phyloP scores from a whole-genome alignment of 495 filamentous ascomycete species.

The Penicillium flavigenum region DNA sequence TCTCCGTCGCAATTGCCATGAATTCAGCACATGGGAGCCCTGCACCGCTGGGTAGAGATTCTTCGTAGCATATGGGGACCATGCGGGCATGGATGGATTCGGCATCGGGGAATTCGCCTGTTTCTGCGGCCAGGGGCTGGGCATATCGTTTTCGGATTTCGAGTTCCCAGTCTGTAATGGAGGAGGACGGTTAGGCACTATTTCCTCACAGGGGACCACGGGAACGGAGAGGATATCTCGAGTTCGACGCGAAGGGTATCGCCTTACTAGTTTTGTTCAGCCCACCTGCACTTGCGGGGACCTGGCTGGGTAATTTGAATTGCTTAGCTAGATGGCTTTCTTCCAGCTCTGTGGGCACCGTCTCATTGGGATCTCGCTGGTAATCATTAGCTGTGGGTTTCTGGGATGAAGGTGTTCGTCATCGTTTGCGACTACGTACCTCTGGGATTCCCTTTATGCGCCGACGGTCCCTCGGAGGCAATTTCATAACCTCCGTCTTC shows the following conservation, averaged over 20 bases:
- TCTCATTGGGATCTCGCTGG: constrained; percentile 67
- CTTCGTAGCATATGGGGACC: constrained; percentile 92
- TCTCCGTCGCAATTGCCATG: constrained; percentile 88
- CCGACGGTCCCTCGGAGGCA: constrained; percentile 79
- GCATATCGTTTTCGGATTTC: constrained; percentile 92
- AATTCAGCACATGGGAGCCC: constrained; percentile 72
- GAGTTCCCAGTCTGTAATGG: constrained; percentile 70
- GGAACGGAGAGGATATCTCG: constrained; percentile 11
- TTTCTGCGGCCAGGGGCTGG: constrained; percentile 82
- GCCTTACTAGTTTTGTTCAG: constrained; percentile 83
- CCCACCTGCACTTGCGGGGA: constrained; percentile 78
- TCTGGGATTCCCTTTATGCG: constrained; percentile 78
- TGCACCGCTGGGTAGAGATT: constrained; percentile 75
- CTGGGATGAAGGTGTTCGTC: neutral
- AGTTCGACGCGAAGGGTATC: constrained; percentile 12
- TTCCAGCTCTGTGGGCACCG: constrained; percentile 60
- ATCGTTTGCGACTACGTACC: constrained; percentile 34
- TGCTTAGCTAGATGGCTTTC: constrained; percentile 69
- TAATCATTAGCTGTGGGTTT: constrained; percentile 9
- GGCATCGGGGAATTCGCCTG: constrained; percentile 86
- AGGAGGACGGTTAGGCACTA: constrained; percentile 23
- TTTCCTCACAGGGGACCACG: constrained; percentile 2
- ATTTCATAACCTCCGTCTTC: constrained; percentile 92
- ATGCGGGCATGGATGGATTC: constrained; percentile 79
- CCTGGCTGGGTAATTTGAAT: constrained; percentile 65